Evolutionary conservation across 75 land plant genomes (phyloP).

Genomic region (Pinus tabuliformis): DNA sequence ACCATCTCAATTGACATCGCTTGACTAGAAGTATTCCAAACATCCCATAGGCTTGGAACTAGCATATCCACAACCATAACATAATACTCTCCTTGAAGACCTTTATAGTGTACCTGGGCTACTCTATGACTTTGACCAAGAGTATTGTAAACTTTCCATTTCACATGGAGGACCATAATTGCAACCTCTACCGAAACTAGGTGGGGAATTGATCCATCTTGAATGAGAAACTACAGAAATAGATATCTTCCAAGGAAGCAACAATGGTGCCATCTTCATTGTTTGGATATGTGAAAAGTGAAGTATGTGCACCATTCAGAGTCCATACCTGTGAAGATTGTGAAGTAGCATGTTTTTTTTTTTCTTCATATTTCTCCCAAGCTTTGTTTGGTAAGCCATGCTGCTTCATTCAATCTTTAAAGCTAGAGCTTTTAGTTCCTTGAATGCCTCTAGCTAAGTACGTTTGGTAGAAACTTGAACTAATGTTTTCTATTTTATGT

Average conservation of each 20-base stretch:
- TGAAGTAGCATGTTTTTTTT: neutral
- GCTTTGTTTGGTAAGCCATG: too few relatives aligned
- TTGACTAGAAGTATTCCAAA: slow-evolving; percentile 87
- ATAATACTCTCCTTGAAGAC: slow-evolving; percentile 25
- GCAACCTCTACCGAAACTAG: neutral
- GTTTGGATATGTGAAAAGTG: neutral
- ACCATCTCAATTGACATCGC: slow-evolving; percentile 64
- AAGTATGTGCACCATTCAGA: neutral
- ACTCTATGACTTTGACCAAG: too few relatives aligned
- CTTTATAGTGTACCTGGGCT: too few relatives aligned
- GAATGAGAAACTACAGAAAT: neutral
- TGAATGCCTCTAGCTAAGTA: neutral
- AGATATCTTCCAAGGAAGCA: slow-evolving; percentile 8
- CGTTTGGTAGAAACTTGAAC: neutral
- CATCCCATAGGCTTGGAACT: slow-evolving; percentile 96
- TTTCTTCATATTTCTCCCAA: too few relatives aligned
- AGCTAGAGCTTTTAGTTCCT: neutral
- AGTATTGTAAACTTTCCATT: too few relatives aligned
- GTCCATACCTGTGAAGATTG: neutral
- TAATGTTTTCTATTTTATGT: neutral
- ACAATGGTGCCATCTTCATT: neutral
- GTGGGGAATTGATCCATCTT: neutral
- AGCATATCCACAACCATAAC: slow-evolving; percentile 84
- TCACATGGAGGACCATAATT: neutral
- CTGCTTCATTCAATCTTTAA: neutral